Conservation (phyloP, 176 grass and related monocot genomes). For the sorghum (Sorghum bicolor) region DNA sequence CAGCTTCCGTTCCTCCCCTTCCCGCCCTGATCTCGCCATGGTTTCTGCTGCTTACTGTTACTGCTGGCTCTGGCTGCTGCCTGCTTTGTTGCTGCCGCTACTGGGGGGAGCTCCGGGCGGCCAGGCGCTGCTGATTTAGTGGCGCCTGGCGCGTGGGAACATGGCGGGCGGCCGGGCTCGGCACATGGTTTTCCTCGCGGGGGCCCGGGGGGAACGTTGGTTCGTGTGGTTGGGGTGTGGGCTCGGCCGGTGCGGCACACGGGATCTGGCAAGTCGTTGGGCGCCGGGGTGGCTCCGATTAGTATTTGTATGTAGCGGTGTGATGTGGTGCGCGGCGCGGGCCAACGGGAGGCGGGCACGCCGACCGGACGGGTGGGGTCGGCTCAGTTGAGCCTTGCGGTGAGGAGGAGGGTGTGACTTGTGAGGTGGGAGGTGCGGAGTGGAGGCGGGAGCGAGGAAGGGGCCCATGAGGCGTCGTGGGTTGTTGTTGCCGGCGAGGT, state of each 20-base stretch:
- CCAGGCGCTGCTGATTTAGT: not conserved
- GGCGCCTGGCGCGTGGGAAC: conserved; percentile 13
- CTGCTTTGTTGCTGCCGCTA: not conserved
- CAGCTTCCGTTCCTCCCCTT: conserved; percentile 40
- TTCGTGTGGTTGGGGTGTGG: not conserved
- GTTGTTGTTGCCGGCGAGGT: not conserved
- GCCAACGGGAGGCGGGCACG: not conserved
- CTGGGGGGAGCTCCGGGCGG: not conserved
- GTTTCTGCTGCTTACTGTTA: too few relatives aligned
- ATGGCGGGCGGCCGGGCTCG: not conserved
- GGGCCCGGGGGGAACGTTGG: not conserved
- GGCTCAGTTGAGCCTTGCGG: not conserved
- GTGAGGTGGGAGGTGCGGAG: not conserved
- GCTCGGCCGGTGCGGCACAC: conserved; percentile 38
- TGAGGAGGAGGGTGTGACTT: not conserved
- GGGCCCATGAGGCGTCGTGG: not conserved
- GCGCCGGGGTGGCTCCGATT: not conserved
- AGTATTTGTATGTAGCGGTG: conserved; percentile 10
- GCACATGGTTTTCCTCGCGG: conserved; percentile 50
- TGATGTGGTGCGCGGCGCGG: not conserved
- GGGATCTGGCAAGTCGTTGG: conserved; percentile 26
- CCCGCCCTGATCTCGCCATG: conserved; percentile 29
- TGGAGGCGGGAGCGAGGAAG: not conserved
- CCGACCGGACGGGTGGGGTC: not conserved
- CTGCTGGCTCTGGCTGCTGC: not conserved